Evolutionary conservation across 2,329 filamentous ascomycete species (phyloP), one percentile per base, ranked within the genome.

Genomic region (Colletotrichum scovillei): DNA sequence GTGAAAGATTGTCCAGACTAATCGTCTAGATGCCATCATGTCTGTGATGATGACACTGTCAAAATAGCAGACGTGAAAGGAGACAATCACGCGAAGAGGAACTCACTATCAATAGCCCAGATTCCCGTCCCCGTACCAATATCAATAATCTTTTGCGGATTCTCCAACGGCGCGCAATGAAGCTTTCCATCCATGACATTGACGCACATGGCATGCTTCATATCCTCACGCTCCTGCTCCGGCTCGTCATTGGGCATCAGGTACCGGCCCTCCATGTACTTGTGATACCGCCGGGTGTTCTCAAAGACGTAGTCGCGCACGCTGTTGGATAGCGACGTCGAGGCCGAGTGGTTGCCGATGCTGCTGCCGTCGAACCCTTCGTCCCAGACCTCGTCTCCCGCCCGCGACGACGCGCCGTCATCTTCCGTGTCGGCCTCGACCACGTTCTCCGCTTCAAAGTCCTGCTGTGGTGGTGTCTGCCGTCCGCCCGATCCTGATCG

Each of bases 121-220:
- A 85, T 82, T 0, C 84, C 84, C 1, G 84, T 86, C 0, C 84
- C 84, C 0, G 84, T 86, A 1, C 84, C 84, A 4, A 86, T 68
- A 73, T 86, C 85, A 12, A 85, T 78, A 66, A 86, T 84, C 76
- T 81, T 84, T 52, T 84, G 79, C 6, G 84, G 84, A 56, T 81
- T 75, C 9, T 77, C 75, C 30, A 81, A 75, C 5, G 78, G 81
- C 5, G 82, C 78, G 64, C 80, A 83, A 35, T 81, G 83, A 4
- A 82, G 73, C 22, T 77, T 78, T 2, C 82, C 82, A 28, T 82
- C 78, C 3, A 81, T 83, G 0, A 81, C 79, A 55, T 84, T 82
- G 5, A 84, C 76, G 46, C 72, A 74, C 63, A 74, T 74, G 52
- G 69, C 64, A 19, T 75, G 74, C 55, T 74, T 71, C 56, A 75